Evolutionary conservation across 2,329 filamentous ascomycete species (phyloP).

Genomic region (Lecanicillium sp.): DNA sequence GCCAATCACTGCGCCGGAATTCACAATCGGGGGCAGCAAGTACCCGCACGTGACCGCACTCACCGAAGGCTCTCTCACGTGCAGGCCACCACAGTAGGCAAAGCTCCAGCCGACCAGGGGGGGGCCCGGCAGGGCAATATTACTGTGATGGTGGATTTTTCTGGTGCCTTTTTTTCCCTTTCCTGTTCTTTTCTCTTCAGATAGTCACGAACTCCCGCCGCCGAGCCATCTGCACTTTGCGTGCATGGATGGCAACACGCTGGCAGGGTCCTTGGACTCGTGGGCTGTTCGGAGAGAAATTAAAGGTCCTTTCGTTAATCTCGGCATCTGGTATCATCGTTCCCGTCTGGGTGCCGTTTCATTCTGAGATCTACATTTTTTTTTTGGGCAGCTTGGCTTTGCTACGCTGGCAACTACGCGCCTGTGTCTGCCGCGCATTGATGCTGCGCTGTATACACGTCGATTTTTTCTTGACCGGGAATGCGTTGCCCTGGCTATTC

Average conservation of each 20-base stretch:
- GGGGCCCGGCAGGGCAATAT: background rate
- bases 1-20: constrained; percentile 31
- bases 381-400: constrained; percentile 1
- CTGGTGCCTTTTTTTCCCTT: constrained; percentile 19
- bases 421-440: no score
- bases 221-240: constrained; percentile 16
- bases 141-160: background rate
- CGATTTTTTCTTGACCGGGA: no score
- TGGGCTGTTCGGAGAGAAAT: constrained; percentile 37
- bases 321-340: constrained; percentile 34
- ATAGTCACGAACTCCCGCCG: constrained; percentile 43
- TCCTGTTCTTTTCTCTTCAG: constrained; percentile 34
- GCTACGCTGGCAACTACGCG: no score
- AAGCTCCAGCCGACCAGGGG: no score
- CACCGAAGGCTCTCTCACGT: constrained; percentile 2
- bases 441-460: no score
- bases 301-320: constrained; percentile 50
- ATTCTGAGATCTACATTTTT: constrained; percentile 50
- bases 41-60: constrained; percentile 18
- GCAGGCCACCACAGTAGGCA: background rate
- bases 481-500: no score
- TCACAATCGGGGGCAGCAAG: constrained; percentile 23
- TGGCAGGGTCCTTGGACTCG: constrained; percentile 27
- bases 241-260: constrained; percentile 20
- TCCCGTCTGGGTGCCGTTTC: constrained; percentile 47